A percentile compares a stretch with the other conserved stretches of the same genome.
Evolutionary conservation across 805 yeast genomes (phyloP).

Genomic region (Wickerhamiella lipophila): DNA sequence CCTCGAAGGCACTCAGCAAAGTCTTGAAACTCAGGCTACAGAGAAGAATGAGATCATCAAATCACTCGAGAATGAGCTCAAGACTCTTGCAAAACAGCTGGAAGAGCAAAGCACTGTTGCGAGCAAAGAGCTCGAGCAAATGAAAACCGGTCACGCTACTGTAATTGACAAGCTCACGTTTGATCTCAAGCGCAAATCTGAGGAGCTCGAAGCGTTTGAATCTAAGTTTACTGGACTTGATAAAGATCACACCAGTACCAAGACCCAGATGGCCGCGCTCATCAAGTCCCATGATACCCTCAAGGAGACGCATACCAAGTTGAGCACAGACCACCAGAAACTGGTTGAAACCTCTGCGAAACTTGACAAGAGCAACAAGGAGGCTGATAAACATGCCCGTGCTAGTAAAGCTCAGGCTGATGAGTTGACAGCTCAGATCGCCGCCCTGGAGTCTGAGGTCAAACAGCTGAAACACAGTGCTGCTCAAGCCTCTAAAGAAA

Average conservation of each 20-base stretch:
- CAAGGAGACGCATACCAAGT: not conserved
- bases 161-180: constrained; percentile 1
- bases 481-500: not conserved
- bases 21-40: not conserved
- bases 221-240: not conserved
- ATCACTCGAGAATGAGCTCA: constrained; percentile 9
- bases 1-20: not conserved
- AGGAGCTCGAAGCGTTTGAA: not conserved
- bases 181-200: constrained; percentile 11
- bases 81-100: not conserved
- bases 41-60: constrained; percentile 3
- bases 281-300: not conserved
- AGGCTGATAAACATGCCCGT: constrained; percentile 5
- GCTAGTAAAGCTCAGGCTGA: constrained; percentile 7
- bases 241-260: not conserved
- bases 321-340: not conserved
- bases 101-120: not conserved
- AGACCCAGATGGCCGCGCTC: not conserved
- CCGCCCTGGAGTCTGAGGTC: constrained; percentile 4
- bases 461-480: not conserved
- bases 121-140: not conserved
- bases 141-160: not conserved
- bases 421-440: not conserved
- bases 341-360: constrained; percentile 14
- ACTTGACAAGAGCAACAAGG: constrained; percentile 5